Conservation (phyloP, 176 grass and related monocot species). For the Oryza meyeriana region DNA sequence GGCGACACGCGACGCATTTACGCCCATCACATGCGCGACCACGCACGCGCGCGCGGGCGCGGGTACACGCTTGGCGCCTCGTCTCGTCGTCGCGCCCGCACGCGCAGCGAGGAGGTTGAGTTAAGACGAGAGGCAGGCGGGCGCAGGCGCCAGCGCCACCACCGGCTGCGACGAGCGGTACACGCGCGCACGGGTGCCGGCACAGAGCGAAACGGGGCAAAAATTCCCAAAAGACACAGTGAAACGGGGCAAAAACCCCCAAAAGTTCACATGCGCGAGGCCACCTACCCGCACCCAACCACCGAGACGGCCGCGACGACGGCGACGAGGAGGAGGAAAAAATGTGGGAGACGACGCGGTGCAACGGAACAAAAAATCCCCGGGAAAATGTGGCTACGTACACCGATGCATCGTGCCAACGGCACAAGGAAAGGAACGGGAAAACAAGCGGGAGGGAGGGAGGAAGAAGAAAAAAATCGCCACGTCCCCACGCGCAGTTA, state of each 20-base stretch:
- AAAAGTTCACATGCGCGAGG: not conserved
- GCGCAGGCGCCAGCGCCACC: no score
- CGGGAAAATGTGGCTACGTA: constrained; percentile 22
- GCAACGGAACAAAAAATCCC: constrained; percentile 29
- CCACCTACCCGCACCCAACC: not conserved
- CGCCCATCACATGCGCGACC: not conserved
- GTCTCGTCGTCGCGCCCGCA: no score
- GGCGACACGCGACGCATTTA: not conserved
- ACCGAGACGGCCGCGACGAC: not conserved
- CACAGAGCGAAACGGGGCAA: not conserved
- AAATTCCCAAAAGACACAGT: not conserved
- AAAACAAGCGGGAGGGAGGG: not conserved
- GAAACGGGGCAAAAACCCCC: not conserved
- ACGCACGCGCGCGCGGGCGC: no score
- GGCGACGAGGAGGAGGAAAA: not conserved
- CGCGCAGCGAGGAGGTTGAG: no score
- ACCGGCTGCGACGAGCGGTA: no score
- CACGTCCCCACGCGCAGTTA: not conserved
- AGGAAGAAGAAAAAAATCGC: not conserved
- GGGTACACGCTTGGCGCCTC: not conserved
- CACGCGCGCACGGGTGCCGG: no score
- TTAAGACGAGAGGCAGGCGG: no score
- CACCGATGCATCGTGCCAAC: constrained; percentile 14
- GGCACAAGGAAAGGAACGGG: constrained; percentile 17
- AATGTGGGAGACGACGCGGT: not conserved